A percentile compares a stretch with the other conserved stretches of the same genome.
Evolutionary conservation across 2,329 filamentous ascomycete species (phyloP).

Genomic region (Ceratocystis alfenasii): DNA sequence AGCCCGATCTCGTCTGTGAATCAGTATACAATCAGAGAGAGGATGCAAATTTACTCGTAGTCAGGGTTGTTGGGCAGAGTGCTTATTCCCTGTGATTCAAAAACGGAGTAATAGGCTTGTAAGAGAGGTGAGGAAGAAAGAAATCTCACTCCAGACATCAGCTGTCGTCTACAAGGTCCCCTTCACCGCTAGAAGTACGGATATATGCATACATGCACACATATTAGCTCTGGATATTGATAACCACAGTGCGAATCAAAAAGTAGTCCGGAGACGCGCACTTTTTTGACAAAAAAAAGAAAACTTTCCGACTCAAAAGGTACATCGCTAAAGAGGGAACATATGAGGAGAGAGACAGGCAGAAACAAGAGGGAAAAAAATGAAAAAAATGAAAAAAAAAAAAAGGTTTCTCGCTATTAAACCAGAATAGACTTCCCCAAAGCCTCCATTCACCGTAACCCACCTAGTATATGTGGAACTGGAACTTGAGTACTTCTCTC

Average conservation of each 20-base stretch:
- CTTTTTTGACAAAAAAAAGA: not conserved
- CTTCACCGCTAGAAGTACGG: conserved; percentile 7
- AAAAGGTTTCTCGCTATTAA: not conserved
- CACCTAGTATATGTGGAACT: not conserved
- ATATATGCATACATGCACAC: not conserved
- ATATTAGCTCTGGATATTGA: not conserved
- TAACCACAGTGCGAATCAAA: not conserved
- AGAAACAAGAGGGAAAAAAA: not conserved
- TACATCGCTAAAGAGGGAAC: not conserved
- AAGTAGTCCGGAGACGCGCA: not conserved
- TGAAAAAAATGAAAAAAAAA: not conserved
- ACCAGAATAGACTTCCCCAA: not conserved
- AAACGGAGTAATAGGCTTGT: not conserved
- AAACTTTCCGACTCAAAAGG: conserved; percentile 1
- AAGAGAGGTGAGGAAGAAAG: not conserved
- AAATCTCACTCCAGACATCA: not conserved
- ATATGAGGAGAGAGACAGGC: too few species aligned
- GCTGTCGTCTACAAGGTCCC: not conserved
- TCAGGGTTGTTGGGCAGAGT: not conserved
- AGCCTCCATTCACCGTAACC: not conserved
- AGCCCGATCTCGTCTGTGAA: not conserved
- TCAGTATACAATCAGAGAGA: not conserved
- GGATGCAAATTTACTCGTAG: not conserved
- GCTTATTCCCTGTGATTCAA: not conserved
- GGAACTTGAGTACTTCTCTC: not conserved